phyloP scores from a whole-genome alignment of 2,329 filamentous ascomycete genomes.

The Graphium sp. region DNA sequence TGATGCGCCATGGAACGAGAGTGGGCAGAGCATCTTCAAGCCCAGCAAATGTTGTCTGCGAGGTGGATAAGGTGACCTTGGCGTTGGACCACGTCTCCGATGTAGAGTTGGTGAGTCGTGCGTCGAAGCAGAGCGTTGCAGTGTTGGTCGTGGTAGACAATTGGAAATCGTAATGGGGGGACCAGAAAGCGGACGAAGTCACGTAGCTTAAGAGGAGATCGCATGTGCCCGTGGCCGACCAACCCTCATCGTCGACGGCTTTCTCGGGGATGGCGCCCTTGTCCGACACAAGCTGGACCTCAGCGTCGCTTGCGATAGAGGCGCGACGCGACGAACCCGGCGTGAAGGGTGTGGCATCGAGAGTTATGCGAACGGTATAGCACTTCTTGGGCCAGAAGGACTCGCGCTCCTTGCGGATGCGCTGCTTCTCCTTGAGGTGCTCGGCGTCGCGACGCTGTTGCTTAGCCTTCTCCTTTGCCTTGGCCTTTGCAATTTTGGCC shows the following conservation, averaged over 20 bases:
- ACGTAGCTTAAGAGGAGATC: constrained; percentile 41
- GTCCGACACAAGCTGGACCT: constrained; percentile 21
- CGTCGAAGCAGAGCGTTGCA: constrained; percentile 41
- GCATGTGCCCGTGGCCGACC: constrained; percentile 12
- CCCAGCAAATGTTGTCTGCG: constrained; percentile 39
- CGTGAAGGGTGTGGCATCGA: constrained; percentile 25
- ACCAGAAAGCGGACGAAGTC: constrained; percentile 39
- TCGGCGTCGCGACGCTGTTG: constrained; percentile 17
- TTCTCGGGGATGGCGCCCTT: constrained; percentile 21
- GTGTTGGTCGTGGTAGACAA: constrained; percentile 37
- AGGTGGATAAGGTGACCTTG: constrained; percentile 44
- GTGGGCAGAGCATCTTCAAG: constrained; percentile 36
- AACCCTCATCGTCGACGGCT: constrained; percentile 6
- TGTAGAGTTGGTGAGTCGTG: constrained; percentile 42
- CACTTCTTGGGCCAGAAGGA: constrained; percentile 31
- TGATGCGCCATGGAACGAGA: constrained; percentile 39
- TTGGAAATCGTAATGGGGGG: constrained; percentile 42
- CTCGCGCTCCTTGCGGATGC: constrained; percentile 23
- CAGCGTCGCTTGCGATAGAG: constrained; percentile 34
- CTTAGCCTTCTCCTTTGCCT: constrained; percentile 12
- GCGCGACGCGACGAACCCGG: constrained; percentile 28
- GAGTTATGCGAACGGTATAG: constrained; percentile 31
- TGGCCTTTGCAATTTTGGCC: constrained; percentile 13
- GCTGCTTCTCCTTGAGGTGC: constrained; percentile 19
- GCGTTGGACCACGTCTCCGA: constrained; percentile 47